phyloP scores from a whole-genome alignment of 2,329 filamentous ascomycete species.

The Rutstroemia sp. region DNA sequence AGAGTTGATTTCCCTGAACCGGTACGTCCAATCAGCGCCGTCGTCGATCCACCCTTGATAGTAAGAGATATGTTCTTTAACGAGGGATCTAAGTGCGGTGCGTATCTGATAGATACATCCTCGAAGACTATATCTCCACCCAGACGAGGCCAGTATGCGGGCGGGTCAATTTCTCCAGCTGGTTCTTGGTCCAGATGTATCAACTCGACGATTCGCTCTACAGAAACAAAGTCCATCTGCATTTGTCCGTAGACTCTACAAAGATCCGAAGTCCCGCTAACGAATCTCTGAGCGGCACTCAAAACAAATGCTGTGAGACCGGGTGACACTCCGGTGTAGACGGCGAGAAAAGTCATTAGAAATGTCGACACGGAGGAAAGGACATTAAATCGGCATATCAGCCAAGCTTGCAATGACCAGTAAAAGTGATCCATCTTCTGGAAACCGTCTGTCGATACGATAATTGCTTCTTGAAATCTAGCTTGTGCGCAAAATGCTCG shows the following conservation, averaged over 20 bases:
- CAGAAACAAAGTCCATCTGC: conserved; percentile 87
- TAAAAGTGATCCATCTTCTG: conserved; percentile 97
- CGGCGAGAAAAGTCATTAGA: conserved; percentile 62
- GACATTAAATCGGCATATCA: conserved; percentile 69
- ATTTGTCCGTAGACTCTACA: conserved; percentile 77
- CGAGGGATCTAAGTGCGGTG: conserved; percentile 67
- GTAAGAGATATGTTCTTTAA: conserved; percentile 61
- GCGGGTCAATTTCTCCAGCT: conserved; percentile 58
- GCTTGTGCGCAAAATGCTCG: conserved; percentile 72
- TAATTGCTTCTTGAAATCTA: conserved; percentile 73
- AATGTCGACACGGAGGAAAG: conserved; percentile 70
- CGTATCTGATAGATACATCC: conserved; percentile 71
- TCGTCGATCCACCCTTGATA: conserved; percentile 71
- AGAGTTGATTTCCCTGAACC: conserved; percentile 80
- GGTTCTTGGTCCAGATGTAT: conserved; percentile 72
- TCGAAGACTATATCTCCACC: conserved; percentile 69
- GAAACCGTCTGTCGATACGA: conserved; percentile 77
- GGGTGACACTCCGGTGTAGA: conserved; percentile 67
- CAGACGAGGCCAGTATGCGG: conserved; percentile 68
- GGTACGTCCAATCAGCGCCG: conserved; percentile 74
- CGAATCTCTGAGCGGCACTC: conserved; percentile 62
- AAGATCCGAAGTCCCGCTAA: conserved; percentile 61
- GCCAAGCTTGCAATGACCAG: conserved; percentile 81
- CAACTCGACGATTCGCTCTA: conserved; percentile 79
- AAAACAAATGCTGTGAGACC: conserved; percentile 81